These are phyloP conservation scores for Sugiyamaella marilandica DNA, from an alignment of 805 yeast genomes.

Conservation along the genomic window DNA sequence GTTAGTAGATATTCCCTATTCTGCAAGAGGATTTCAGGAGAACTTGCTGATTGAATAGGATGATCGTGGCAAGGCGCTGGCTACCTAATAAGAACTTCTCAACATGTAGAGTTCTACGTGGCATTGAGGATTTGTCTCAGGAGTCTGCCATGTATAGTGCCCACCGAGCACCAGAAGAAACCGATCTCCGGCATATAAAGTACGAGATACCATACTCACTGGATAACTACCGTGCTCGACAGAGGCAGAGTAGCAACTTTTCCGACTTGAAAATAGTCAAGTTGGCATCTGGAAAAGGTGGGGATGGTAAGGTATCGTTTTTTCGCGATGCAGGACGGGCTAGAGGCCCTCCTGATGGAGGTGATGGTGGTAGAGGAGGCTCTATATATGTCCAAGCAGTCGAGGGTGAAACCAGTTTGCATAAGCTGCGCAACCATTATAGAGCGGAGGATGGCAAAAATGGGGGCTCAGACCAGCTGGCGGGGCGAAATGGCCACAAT, in stretches of 20 bases:
- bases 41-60: too few relatives aligned
- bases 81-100: not conserved
- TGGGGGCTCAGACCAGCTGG: constrained; percentile 74
- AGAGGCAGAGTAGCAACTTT: constrained; percentile 31
- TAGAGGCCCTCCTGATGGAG: constrained; percentile 97
- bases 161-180: constrained; percentile 11
- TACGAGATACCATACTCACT: constrained; percentile 23
- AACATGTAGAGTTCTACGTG: not conserved
- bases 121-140: constrained; percentile 10
- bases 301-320: constrained; percentile 82
- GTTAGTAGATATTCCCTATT: not conserved
- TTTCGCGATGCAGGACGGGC: constrained; percentile 79
- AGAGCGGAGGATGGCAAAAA: constrained; percentile 64
- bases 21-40: too few relatives aligned
- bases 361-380: constrained; percentile 97
- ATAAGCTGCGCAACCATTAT: constrained; percentile 61
- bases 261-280: constrained; percentile 66
- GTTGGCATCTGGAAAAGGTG: constrained; percentile 77
- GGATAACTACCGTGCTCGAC: constrained; percentile 16
- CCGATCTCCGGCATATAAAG: not conserved
- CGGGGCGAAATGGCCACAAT: constrained; percentile 83
- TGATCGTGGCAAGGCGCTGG: too few relatives aligned
- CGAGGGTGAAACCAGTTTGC: constrained; percentile 64
- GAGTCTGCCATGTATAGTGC: constrained; percentile 5
- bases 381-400: constrained; percentile 77